These are phyloP conservation scores for Heterobasidion irregulare DNA, from an alignment of 1,284 basidiomycete species.

Conservation along the genomic window DNA sequence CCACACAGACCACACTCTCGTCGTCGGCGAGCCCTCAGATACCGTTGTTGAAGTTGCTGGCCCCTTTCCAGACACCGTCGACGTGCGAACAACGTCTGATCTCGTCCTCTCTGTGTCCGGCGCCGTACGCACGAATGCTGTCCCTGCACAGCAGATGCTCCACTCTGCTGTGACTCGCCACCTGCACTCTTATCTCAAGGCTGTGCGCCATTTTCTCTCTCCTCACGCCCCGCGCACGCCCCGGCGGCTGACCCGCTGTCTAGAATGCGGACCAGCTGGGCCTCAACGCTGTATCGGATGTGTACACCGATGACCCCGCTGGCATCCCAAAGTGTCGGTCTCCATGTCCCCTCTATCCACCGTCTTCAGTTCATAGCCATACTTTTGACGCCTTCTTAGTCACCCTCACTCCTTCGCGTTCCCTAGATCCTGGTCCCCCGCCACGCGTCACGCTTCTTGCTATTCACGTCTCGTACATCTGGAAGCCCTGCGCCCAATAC, in stretches of 20 bases:
- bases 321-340: constrained; percentile 8
- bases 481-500: constrained; percentile 5
- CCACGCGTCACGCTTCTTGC: constrained; percentile 4
- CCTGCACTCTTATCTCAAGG: constrained; percentile 40
- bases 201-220: constrained; percentile 26
- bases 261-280: constrained; percentile 54
- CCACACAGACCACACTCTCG: constrained; percentile 22
- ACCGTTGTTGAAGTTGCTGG: constrained; percentile 22
- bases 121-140: constrained; percentile 31
- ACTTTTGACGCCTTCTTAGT: constrained; percentile 4
- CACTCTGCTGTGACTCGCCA: constrained; percentile 42
- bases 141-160: constrained; percentile 30
- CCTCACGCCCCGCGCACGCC: constrained; percentile 3
- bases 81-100: constrained; percentile 42
- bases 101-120: constrained; percentile 48
- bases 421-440: neutral
- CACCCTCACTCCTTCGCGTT: constrained; percentile 6
- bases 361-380: neutral
- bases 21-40: constrained; percentile 27
- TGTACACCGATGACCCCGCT: constrained; percentile 10
- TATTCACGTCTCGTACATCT: constrained; percentile 11
- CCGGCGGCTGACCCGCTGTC: neutral
- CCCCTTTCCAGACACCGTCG: constrained; percentile 36
- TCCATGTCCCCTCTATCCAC: neutral
- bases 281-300: constrained; percentile 42